Evolutionary conservation across 2,329 filamentous ascomycete genomes (phyloP).

Genomic region (Xylaria sp.): DNA sequence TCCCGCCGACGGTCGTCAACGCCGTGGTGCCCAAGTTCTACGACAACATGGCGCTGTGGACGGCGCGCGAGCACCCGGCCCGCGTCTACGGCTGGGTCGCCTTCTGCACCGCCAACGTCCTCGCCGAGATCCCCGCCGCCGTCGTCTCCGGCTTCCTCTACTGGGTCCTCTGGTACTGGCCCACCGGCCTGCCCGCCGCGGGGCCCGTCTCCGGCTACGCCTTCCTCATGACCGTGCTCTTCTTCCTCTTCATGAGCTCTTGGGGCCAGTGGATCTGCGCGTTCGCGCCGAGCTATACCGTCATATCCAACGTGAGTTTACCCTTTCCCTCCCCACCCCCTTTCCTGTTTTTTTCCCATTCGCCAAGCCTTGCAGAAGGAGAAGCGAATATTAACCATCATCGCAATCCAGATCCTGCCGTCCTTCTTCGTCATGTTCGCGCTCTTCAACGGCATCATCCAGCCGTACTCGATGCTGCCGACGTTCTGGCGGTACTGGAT

Average conservation of each 20-base stretch:
- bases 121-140: slow-evolving; percentile 73
- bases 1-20: slow-evolving; percentile 74
- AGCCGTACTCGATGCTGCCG: slow-evolving; percentile 65
- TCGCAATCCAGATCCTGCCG: slow-evolving; percentile 57
- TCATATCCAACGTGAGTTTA: slow-evolving; percentile 66
- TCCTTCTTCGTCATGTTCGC: slow-evolving; percentile 82
- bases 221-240: slow-evolving; percentile 77
- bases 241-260: slow-evolving; percentile 73
- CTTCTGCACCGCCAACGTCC: slow-evolving; percentile 72
- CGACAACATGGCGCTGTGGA: slow-evolving; percentile 71
- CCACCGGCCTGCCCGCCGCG: slow-evolving; percentile 69
- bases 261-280: slow-evolving; percentile 88
- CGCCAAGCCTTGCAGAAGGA: too few relatives aligned
- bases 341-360: not conserved
- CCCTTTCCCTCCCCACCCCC: slow-evolving; percentile 2
- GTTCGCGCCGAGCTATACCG: slow-evolving; percentile 77
- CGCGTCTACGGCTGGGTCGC: slow-evolving; percentile 79
- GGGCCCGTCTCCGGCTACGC: slow-evolving; percentile 70
- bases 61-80: slow-evolving; percentile 71
- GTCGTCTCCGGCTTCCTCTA: slow-evolving; percentile 68
- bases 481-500: slow-evolving; percentile 76
- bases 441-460: slow-evolving; percentile 77
- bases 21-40: slow-evolving; percentile 78
- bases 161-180: slow-evolving; percentile 77
- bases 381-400: slow-evolving; percentile 3